Base-by-base conservation (phyloP, 2,329 filamentous ascomycete species). In the Ophiostoma ulmi region DNA sequence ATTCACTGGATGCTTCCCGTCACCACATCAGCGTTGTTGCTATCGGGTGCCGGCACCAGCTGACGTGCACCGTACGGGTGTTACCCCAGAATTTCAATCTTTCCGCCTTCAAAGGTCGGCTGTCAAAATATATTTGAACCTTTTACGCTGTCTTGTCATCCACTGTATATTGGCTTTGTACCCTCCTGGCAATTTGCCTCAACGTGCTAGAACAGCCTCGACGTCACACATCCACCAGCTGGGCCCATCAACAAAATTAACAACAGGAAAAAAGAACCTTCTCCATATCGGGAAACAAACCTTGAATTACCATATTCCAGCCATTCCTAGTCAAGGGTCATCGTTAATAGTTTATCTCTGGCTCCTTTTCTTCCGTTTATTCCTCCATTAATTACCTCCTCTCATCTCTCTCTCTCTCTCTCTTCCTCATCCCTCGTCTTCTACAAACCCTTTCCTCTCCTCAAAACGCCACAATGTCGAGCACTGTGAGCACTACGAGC, bases 401-500 rank as follows among this genome's bases (percentile, higher is more conserved):
- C 6, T 20, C 63, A 26, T 65, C 36, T 39, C 22, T 22, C 22
- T n/a, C 26, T 6, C 61, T 65, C n/a, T n/a, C n/a, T n/a, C n/a
- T n/a, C n/a, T n/a, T 20, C 14, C 35, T 22, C 31, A 11, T 31
- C 13, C n/a, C 36, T 26, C 36, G 38, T 36, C 26, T 64, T 66
- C 17, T 63, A 38, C 55, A 67, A 41, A 63, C 14, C 5, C 39
- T n/a, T n/a, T 38, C n/a, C 55, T 48, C 20, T 31, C 41, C 20
- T 65, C 52, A 22, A 36, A 35, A 17, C 68, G 11, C 35, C 70
- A 71, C 48, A 22, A 73, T 72, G 72, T 66, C 71, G 36, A 73
- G 69, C 71, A 69, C 71, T 20, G 65, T 44, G 65, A 55, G 65
- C 65, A 20, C 69, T 70, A 39, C 72, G 68, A 6, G 52, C 72